phyloP scores from a whole-genome alignment of 176 grass and related monocot genomes.

The Oryza longistaminata region DNA sequence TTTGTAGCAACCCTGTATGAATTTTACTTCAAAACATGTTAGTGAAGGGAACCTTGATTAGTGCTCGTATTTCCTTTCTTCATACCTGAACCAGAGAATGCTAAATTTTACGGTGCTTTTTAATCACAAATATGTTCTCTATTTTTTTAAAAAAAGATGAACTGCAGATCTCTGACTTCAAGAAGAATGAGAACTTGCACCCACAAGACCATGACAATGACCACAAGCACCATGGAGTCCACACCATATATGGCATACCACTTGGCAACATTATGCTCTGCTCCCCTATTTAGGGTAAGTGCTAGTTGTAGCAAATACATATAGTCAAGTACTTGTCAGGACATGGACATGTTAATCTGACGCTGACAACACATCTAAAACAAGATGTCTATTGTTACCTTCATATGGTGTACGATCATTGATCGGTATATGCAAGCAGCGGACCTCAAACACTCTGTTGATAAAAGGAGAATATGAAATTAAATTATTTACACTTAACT shows the following conservation, averaged over 20 bases:
- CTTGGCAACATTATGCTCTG: background rate
- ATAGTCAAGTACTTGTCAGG: background rate
- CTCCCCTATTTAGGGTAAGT: background rate
- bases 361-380: background rate
- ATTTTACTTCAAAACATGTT: background rate
- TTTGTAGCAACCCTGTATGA: slow-evolving; percentile 42
- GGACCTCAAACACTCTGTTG: slow-evolving; percentile 66
- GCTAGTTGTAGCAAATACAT: background rate
- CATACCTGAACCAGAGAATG: background rate
- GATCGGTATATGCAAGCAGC: slow-evolving; percentile 73
- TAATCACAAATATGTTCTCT: background rate
- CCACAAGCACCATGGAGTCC: background rate
- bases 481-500: background rate
- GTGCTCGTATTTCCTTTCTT: background rate
- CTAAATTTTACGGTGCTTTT: background rate
- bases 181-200: background rate
- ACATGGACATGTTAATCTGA: background rate
- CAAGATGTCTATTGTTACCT: slow-evolving; percentile 32
- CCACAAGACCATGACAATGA: background rate
- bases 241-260: background rate
- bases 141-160: background rate
- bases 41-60: background rate
- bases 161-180: background rate
- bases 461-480: background rate
- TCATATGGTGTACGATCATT: slow-evolving; percentile 69